phyloP scores from a whole-genome alignment of 2,329 filamentous ascomycete genomes.

The Tolypocladium tropicale region DNA sequence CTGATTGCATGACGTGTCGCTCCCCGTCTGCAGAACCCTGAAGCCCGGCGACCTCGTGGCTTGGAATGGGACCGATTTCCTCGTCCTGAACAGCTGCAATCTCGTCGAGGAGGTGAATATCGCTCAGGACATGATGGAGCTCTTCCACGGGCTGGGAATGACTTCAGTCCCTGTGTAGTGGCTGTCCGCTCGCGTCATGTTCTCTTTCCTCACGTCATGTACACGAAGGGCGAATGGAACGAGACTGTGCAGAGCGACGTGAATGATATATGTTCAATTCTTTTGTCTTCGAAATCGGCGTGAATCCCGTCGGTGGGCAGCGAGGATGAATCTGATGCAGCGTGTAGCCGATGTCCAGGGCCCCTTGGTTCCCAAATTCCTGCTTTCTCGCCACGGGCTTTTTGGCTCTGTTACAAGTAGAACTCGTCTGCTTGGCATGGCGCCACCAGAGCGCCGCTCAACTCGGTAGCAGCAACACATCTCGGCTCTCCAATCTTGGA shows the following conservation, averaged over 20 bases:
- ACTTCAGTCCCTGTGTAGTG: neutral
- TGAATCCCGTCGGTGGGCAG: neutral
- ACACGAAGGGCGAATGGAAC: neutral
- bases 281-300: neutral
- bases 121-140: conserved; percentile 1
- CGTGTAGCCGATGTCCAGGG: neutral
- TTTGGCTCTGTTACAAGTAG: too few relatives aligned
- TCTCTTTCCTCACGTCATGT: neutral
- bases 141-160: neutral
- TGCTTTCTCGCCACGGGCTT: neutral
- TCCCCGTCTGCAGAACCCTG: neutral
- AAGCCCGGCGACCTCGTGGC: conserved; percentile 3
- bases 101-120: conserved; percentile 2
- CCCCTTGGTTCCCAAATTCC: neutral
- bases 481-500: neutral
- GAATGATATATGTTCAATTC: neutral
- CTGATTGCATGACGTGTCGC: neutral
- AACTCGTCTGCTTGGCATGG: neutral
- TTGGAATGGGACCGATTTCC: conserved; percentile 5
- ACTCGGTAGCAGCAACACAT: neutral
- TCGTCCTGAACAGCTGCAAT: conserved; percentile 2
- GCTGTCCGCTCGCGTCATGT: neutral
- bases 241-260: neutral
- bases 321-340: neutral
- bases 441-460: neutral